Evolutionary conservation across 2,329 filamentous ascomycete species (phyloP).

Genomic region (Sporothrix curviconia): DNA sequence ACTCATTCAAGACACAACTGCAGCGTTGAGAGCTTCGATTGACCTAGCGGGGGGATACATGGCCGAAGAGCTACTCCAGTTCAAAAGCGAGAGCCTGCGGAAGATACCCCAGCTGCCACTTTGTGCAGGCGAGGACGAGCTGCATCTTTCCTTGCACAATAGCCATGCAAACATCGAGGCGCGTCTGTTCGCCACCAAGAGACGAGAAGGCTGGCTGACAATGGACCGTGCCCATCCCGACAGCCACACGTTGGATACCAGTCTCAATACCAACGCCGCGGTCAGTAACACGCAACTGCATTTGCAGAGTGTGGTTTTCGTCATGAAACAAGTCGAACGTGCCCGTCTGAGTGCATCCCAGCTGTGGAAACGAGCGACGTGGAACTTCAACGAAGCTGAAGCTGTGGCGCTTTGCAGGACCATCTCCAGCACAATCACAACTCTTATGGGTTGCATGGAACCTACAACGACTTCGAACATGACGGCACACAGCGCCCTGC

Average conservation of each 20-base stretch:
- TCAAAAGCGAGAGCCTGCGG: conserved; percentile 33
- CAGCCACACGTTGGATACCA: too few relatives aligned
- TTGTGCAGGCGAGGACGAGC: conserved; percentile 27
- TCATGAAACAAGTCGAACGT: too few relatives aligned
- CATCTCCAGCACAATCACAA: neutral
- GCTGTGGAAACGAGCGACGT: too few relatives aligned
- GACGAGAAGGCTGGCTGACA: neutral
- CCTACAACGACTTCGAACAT: too few relatives aligned
- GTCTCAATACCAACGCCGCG: too few relatives aligned
- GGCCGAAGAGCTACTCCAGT: conserved; percentile 31
- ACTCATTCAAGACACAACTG: neutral
- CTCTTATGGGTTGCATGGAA: conserved; percentile 30
- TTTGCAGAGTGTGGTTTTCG: too few relatives aligned
- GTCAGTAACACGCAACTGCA: too few relatives aligned
- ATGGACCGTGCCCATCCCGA: too few relatives aligned
- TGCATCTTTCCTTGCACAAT: conserved; percentile 34
- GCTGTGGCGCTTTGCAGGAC: too few relatives aligned
- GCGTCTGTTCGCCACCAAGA: conserved; percentile 10
- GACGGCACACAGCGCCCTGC: conserved; percentile 43
- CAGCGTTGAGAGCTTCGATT: neutral
- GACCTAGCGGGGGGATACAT: conserved; percentile 26
- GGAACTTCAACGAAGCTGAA: too few relatives aligned
- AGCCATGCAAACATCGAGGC: conserved; percentile 31
- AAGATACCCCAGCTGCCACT: conserved; percentile 36
- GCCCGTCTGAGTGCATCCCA: too few relatives aligned